phyloP scores from a whole-genome alignment of 73 alveolate genomes.

The Paramecium tetraurelia region DNA sequence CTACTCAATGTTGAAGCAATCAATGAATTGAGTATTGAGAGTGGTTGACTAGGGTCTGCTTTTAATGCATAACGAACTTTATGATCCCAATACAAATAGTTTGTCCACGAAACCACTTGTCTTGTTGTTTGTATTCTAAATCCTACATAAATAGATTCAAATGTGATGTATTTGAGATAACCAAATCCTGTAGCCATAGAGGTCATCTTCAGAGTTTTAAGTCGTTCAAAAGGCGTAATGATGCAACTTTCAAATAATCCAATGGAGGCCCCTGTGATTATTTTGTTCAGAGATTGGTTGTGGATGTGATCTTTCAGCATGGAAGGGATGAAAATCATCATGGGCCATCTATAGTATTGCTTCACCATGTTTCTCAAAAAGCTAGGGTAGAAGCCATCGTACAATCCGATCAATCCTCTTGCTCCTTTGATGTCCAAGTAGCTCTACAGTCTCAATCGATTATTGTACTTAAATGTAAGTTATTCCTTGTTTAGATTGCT shows the following conservation, averaged over 20 bases:
- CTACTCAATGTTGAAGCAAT: not conserved
- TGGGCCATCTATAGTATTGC: constrained; percentile 34
- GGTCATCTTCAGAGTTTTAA: constrained; percentile 36
- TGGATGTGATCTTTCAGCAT: not conserved
- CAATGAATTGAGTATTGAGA: not conserved
- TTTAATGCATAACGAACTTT: constrained; percentile 15
- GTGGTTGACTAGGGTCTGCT: not conserved
- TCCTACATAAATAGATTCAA: not conserved
- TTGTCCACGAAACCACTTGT: constrained; percentile 30
- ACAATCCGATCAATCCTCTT: constrained; percentile 29
- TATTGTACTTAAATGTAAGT: not conserved
- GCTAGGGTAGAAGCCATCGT: constrained; percentile 43
- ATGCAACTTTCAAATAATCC: constrained; percentile 42
- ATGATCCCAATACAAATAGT: constrained; percentile 31
- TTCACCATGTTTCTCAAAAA: constrained; percentile 15
- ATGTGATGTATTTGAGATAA: not conserved
- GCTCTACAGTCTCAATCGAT: not conserved
- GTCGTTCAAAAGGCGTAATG: constrained; percentile 14
- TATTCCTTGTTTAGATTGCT: not conserved
- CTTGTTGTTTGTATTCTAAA: not conserved
- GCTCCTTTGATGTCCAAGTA: not conserved
- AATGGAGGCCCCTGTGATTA: not conserved
- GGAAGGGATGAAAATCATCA: constrained; percentile 31
- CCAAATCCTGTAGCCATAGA: not conserved
- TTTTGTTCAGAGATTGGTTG: not conserved